A percentile compares a stretch with the other conserved stretches of the same genome.
These are phyloP conservation scores for Cryptosporidium muris DNA, from an alignment of 169 alveolate species.

Conservation along the genomic window DNA sequence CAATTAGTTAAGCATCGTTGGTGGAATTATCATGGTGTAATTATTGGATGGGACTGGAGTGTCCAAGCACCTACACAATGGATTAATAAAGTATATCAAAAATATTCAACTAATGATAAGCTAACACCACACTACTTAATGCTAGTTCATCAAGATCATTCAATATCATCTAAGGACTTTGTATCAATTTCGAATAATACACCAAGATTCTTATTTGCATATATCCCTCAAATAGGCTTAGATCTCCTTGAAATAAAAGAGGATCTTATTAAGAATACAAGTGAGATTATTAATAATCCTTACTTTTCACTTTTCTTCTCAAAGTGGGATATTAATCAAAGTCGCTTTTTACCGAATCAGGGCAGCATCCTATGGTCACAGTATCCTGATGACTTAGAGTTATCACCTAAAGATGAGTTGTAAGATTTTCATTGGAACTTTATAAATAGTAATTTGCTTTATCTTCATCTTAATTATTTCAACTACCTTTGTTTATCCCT, in stretches of 20 bases:
- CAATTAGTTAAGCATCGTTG: slow-evolving; percentile 36
- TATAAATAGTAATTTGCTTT: neutral
- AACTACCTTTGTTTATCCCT: neutral
- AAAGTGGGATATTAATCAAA: slow-evolving; percentile 13
- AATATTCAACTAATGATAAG: slow-evolving; percentile 19
- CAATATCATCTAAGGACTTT: neutral
- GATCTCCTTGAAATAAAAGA: neutral
- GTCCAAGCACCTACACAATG: slow-evolving; percentile 31
- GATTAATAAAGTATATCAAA: slow-evolving; percentile 23
- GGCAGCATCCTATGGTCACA: slow-evolving; percentile 30
- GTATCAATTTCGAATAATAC: neutral
- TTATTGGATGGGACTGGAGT: slow-evolving; percentile 58
- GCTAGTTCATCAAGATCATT: slow-evolving; percentile 22
- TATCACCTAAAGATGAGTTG: slow-evolving; percentile 25
- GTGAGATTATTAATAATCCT: neutral
- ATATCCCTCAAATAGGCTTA: slow-evolving; percentile 57
- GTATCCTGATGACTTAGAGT: slow-evolving; percentile 18
- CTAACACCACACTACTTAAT: slow-evolving; percentile 52
- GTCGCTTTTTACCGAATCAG: slow-evolving; percentile 15
- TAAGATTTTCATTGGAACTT: neutral
- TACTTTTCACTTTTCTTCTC: slow-evolving; percentile 24
- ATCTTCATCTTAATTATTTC: neutral
- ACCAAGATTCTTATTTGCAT: slow-evolving; percentile 25
- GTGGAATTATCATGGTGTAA: slow-evolving; percentile 66
- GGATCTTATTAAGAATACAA: neutral